Base-by-base conservation (phyloP, 306 rosid genomes). In the Cucurbita moschata region DNA sequence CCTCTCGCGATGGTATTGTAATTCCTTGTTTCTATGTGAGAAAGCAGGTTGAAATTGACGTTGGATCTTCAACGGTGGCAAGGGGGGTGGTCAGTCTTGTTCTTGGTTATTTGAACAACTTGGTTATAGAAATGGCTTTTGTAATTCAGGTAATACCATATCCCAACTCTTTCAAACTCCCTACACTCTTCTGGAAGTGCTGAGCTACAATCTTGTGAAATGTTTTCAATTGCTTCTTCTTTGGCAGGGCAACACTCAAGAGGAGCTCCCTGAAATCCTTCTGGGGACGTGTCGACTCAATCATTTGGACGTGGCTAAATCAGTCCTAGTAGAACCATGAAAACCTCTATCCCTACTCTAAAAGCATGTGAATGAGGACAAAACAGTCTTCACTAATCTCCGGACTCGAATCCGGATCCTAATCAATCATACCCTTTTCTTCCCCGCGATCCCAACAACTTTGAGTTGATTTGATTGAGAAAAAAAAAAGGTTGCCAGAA, bases 121-220 rank as follows among this genome's bases (percentile, higher is more conserved):
- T 92, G 91, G 90, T 92, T 52, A 82, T 90, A 77, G 98, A 92
- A 86, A 81, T 92, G 96, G 98, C 98, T 54, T 92, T 90, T 76
- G 80, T 92, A 81, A 86, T 92, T 77, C 96, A 90, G 96, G 98
- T 92, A 69, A 77, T 39, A 16, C 1, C 51, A 14, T 8, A 50
- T 15, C 46, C 54, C 12, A 54, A 61, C 67, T 13, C 44, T 5
- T 19, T 6, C 30, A 0, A 6, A 44, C 10, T 19, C 58, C 2
- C 35, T 30, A 30, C 35, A 30, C 35, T 30, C 35, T 30, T 30
- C 35, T 30, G 35, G 35, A 30, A 30, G 35, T 30, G 35, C 35
- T 30, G 35, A 30, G 35, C 35, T 30, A 30, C 35, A 30, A 30
- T 30, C 35, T 30, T 30, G 35, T 46, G 51, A 46, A 46, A 4